Percentiles rank a stretch among this genome's conserved stretches.
phyloP scores from a whole-genome alignment of 192 early-diverging fungal species.

The Backusella liffmaniae region DNA sequence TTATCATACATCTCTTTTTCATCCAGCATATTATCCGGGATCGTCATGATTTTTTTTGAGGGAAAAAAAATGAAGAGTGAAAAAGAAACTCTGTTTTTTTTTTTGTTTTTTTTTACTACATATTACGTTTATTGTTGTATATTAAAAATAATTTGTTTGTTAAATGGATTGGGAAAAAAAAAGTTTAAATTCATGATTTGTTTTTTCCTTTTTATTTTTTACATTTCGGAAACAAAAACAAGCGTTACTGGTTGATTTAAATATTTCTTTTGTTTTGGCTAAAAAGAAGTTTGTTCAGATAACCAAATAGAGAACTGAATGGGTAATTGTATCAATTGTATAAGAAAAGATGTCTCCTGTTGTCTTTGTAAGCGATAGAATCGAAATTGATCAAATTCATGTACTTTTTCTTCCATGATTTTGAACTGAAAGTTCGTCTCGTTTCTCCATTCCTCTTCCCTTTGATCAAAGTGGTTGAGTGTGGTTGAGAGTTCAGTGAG shows the following conservation, averaged over 20 bases:
- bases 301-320: background rate
- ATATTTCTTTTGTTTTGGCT: background rate
- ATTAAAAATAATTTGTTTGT: background rate
- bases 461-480: slow-evolving; percentile 54
- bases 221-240: background rate
- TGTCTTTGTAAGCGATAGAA: slow-evolving; percentile 31
- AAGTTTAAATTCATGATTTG: background rate
- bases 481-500: slow-evolving; percentile 50
- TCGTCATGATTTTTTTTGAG: background rate
- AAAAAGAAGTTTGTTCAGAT: background rate
- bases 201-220: background rate
- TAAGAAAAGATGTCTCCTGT: background rate
- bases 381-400: slow-evolving; percentile 51
- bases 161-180: background rate
- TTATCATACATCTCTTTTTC: slow-evolving; percentile 83
- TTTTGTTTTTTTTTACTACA: background rate
- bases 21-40: slow-evolving; percentile 77
- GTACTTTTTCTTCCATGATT: slow-evolving; percentile 48
- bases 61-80: background rate
- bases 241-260: background rate
- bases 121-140: background rate
- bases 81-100: background rate
- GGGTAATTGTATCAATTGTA: background rate
- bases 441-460: slow-evolving; percentile 46
- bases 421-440: slow-evolving; percentile 53